phyloP scores from a whole-genome alignment of 2,329 filamentous ascomycete genomes.

The Paecilomyces fulvus region DNA sequence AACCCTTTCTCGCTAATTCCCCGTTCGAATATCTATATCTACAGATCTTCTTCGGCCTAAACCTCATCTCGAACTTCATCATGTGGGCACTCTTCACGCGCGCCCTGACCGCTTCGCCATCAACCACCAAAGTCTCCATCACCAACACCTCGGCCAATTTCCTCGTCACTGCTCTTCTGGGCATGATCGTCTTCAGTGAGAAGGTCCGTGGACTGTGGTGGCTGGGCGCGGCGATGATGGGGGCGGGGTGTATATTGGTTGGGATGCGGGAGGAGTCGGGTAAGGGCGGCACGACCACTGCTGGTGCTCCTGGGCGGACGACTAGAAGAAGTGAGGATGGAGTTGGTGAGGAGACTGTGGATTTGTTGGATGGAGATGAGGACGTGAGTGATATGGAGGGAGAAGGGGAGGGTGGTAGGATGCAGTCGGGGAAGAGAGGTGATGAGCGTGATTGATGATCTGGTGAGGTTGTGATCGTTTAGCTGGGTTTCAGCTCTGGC shows the following conservation, averaged over 20 bases:
- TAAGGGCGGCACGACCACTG: conserved; percentile 3
- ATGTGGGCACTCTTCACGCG: conserved; percentile 60
- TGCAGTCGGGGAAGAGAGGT: conserved; percentile 2
- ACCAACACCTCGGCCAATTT: conserved; percentile 59
- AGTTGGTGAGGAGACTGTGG: conserved; percentile 3
- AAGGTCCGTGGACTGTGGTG: conserved; percentile 51
- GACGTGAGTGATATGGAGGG: conserved; percentile 4
- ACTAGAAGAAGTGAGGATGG: conserved; percentile 5
- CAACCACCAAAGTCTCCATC: conserved; percentile 54
- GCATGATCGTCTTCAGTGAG: conserved; percentile 51
- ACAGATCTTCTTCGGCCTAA: conserved; percentile 52
- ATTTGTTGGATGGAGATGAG: conserved; percentile 2
- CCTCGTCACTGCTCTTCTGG: conserved; percentile 52
- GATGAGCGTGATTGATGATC: conserved; percentile 2
- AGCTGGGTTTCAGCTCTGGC: neutral
- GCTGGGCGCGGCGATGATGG: conserved; percentile 52
- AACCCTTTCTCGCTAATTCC: neutral
- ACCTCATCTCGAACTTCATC: conserved; percentile 53
- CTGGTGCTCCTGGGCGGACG: neutral
- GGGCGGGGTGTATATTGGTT: conserved; percentile 55
- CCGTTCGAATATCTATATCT: no score
- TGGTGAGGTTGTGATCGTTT: conserved; percentile 2
- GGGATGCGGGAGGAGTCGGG: conserved; percentile 46
- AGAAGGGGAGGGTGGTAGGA: conserved; percentile 3
- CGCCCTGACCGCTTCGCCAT: conserved; percentile 51